Percentiles rank a stretch among this genome's conserved stretches.
These are phyloP conservation scores for Alternaria novae-zelandiae DNA, from an alignment of 2,329 filamentous ascomycete genomes.

Conservation along the genomic window DNA sequence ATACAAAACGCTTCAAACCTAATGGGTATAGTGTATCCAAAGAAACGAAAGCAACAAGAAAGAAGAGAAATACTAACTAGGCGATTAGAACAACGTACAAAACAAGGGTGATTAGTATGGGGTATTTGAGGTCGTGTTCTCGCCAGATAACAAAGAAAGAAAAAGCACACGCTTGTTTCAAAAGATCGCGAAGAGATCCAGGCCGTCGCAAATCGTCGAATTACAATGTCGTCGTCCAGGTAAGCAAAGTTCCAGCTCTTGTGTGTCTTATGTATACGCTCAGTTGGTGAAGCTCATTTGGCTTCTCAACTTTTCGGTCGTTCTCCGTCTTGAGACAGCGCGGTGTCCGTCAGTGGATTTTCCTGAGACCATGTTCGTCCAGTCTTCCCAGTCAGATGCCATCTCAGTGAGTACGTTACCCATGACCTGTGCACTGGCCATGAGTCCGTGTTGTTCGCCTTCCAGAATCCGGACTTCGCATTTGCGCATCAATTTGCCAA, in stretches of 20 bases:
- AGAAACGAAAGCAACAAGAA: not conserved
- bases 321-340: constrained; percentile 19
- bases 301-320: constrained; percentile 23
- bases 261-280: not conserved
- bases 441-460: constrained; percentile 91
- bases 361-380: constrained; percentile 39
- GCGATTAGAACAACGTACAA: not conserved
- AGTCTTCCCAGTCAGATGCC: constrained; percentile 77
- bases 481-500: constrained; percentile 89
- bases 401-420: constrained; percentile 93
- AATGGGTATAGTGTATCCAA: not conserved
- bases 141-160: not conserved
- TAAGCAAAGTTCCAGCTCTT: not conserved
- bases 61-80: not conserved
- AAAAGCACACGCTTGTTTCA: not conserved
- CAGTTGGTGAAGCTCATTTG: constrained; percentile 15
- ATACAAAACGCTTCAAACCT: not conserved
- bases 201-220: not conserved
- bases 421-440: constrained; percentile 95
- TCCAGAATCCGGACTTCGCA: constrained; percentile 92
- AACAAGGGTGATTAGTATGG: not conserved
- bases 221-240: not conserved
- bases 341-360: constrained; percentile 13
- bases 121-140: not conserved
- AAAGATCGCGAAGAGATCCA: not conserved